Base-by-base conservation (phyloP, 2,329 filamentous ascomycete genomes). In the Fusarium veterinarium region DNA sequence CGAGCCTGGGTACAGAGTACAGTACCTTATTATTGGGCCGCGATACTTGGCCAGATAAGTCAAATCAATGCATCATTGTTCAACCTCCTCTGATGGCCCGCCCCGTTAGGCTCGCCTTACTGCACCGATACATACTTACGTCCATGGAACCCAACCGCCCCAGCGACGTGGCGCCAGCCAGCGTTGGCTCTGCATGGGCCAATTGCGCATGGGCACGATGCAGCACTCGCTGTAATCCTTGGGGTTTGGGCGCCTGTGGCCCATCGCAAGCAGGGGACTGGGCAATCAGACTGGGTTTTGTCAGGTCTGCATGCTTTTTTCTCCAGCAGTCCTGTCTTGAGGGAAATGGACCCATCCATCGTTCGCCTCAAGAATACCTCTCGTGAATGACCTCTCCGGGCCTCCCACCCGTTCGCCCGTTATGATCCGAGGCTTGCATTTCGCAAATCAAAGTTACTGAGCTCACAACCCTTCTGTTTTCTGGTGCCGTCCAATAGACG, bases 321-420 rank as follows among this genome's bases (percentile, higher is more conserved):
- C 64, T 48, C 65, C 65, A 67, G 59, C 67, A 64, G 52, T 51
- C 51, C 44, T 38, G 49, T 25, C 49, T 28, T 8, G 55, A 65
- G 41, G 41, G 35, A 58, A 70, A 64, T 60, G 69, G 72, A 75
- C 65, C 66, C 72, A 75, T 75, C 60, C 58, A 69, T 52, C 30
- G 65, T 44, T 62, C 66, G 68, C 72, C 72, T 72, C 64, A 64
- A 48, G 59, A 74, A 69, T 72, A 69, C 65, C 65, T 71, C 68
- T 72, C 69, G 63, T 76, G 58, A 79, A 79, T 79, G 78, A 77
- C 78, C 74, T 79, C 72, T 74, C 69, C 69, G 68, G 66, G 70
- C 75, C 69, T 78, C 79, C 77, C 77, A 77, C 79, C 77, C 73
- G 75, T 79, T 78, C 74, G 77, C 77, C 76, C 75, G 75, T 75